These are phyloP conservation scores for Ophiostoma populinum DNA, from an alignment of 2,329 filamentous ascomycete species.

Conservation along the genomic window DNA sequence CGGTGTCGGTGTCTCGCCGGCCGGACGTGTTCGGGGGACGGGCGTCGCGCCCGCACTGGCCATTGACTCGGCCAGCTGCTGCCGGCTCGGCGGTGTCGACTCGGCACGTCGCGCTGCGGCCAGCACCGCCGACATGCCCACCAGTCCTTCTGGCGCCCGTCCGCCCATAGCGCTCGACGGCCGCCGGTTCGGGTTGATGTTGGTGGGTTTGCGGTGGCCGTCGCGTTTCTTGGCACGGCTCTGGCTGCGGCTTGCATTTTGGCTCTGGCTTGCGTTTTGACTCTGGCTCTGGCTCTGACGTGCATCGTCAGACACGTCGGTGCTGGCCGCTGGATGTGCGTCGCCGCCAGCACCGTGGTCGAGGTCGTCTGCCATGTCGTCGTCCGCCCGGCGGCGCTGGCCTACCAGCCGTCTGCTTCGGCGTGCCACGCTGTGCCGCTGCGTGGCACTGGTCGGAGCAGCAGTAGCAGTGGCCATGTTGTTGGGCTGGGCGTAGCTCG, in stretches of 20 bases:
- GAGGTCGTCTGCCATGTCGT: conserved; percentile 48
- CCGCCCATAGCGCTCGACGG: background rate
- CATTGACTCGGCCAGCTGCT: background rate
- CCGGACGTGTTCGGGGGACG: too few relatives aligned
- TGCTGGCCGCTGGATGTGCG: conserved; percentile 39
- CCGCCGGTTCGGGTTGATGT: background rate
- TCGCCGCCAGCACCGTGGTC: conserved; percentile 36
- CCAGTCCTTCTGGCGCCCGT: background rate
- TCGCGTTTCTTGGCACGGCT: background rate
- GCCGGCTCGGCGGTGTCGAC: conserved; percentile 1
- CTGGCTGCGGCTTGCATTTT: too few relatives aligned
- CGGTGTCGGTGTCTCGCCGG: too few relatives aligned
- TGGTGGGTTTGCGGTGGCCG: background rate
- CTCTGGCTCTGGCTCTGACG: conserved; percentile 13
- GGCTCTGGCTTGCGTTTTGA: too few relatives aligned
- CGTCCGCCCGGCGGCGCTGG: conserved; percentile 49
- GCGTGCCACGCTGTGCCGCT: conserved; percentile 21
- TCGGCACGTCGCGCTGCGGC: background rate
- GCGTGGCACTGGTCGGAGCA: conserved; percentile 4
- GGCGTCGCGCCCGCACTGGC: conserved; percentile 3
- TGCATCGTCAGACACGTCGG: too few relatives aligned
- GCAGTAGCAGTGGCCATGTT: conserved; percentile 9
- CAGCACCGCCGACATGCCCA: background rate
- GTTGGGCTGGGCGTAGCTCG: background rate
- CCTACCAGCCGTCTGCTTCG: conserved; percentile 46